These are phyloP conservation scores for Trametes villosa DNA, from an alignment of 768 basidiomycete genomes.

Conservation along the genomic window DNA sequence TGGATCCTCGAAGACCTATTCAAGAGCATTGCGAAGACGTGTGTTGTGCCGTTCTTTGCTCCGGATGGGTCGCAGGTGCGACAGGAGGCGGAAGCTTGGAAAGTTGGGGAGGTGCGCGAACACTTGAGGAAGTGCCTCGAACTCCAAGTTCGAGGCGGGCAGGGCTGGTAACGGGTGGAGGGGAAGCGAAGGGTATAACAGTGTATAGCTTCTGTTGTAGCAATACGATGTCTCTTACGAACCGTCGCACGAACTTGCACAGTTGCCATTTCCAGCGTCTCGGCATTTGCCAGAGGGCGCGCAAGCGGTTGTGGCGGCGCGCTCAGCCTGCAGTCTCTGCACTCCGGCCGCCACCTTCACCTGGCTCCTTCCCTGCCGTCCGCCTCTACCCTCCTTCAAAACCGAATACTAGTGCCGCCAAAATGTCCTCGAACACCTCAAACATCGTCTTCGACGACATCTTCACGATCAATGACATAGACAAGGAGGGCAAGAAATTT, in stretches of 20 bases:
- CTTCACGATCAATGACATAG: slow-evolving; percentile 82
- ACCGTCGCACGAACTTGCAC: not conserved
- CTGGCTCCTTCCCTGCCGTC: not conserved
- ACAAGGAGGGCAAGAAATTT: slow-evolving; percentile 96
- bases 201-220: not conserved
- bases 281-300: slow-evolving; percentile 1
- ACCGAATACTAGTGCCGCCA: not conserved
- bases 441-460: slow-evolving; percentile 93
- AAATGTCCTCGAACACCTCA: slow-evolving; percentile 47
- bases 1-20: slow-evolving; percentile 87
- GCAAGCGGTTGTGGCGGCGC: not conserved
- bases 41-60: slow-evolving; percentile 69
- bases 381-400: not conserved
- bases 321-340: not conserved
- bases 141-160: slow-evolving; percentile 46
- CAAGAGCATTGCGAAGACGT: slow-evolving; percentile 64
- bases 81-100: slow-evolving; percentile 52
- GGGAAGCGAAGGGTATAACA: not conserved
- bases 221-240: not conserved
- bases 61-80: slow-evolving; percentile 32
- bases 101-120: slow-evolving; percentile 54
- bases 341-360: not conserved
- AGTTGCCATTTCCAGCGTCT: not conserved
- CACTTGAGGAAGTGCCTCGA: slow-evolving; percentile 74
- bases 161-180: slow-evolving; percentile 25